Evolutionary conservation across 2,329 filamentous ascomycete species (phyloP).

Genomic region (Pyrenophora teres): DNA sequence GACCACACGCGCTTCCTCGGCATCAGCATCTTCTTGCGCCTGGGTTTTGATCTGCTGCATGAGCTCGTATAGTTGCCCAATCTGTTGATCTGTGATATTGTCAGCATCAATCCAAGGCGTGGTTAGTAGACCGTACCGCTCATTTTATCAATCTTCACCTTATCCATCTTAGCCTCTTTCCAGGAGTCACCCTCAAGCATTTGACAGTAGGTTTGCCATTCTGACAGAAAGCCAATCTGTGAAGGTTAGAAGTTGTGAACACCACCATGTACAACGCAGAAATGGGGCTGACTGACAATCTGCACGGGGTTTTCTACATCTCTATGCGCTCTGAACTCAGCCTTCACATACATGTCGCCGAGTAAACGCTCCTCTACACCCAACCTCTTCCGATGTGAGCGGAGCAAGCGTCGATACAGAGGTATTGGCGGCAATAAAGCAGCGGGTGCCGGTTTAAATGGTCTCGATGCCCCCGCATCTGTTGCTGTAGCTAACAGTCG

Average conservation of each 20-base stretch:
- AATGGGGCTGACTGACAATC: conserved; percentile 65
- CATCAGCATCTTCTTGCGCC: conserved; percentile 54
- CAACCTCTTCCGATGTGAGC: conserved; percentile 81
- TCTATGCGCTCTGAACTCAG: conserved; percentile 84
- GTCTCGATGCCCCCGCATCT: conserved; percentile 41
- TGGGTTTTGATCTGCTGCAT: conserved; percentile 77
- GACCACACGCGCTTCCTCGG: conserved; percentile 22
- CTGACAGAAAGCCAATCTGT: conserved; percentile 93
- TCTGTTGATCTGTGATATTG: conserved; percentile 73
- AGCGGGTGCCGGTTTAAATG: conserved; percentile 53
- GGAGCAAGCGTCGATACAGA: conserved; percentile 84
- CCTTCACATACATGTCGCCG: conserved; percentile 91
- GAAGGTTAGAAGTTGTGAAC: conserved; percentile 9
- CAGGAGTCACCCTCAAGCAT: conserved; percentile 85
- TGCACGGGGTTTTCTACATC: conserved; percentile 89
- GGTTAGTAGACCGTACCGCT: conserved; percentile 68
- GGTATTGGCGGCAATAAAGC: conserved; percentile 85
- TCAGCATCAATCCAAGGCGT: conserved; percentile 4
- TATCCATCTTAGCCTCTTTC: conserved; percentile 83
- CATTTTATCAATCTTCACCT: conserved; percentile 86
- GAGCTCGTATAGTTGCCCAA: conserved; percentile 90
- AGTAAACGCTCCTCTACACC: conserved; percentile 75
- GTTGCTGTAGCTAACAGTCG: conserved; percentile 43
- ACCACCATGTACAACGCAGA: background rate
- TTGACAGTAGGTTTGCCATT: conserved; percentile 96